Base-by-base conservation (phyloP, 2,329 filamentous ascomycete species). In the Beauveria medogensis region DNA sequence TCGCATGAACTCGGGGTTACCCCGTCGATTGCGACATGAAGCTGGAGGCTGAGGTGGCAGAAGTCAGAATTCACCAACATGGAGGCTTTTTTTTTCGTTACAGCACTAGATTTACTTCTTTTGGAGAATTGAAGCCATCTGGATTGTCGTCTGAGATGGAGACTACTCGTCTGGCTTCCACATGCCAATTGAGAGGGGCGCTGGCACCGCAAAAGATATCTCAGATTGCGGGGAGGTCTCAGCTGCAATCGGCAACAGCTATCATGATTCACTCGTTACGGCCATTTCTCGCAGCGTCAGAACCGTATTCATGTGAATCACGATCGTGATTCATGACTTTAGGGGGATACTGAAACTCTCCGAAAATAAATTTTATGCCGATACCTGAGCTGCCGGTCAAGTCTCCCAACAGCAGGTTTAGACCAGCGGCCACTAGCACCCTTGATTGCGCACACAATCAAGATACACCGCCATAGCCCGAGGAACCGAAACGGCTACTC, bases 141-240 rank as follows among this genome's bases (percentile, higher is more conserved):
- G 47, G 26, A 30, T 34, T 22, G 18, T 28, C 28, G 34, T 5
- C 34, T 37, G 5, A 22, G 18, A 16, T 37, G 34, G 26, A 16
- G 34, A 9, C 22, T 26, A 54, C 34, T 37, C 34, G 14, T 37
- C 5, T 37, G 37, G 34, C 34, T 41, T 26, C 51, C 34, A 10
- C 50, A 41, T n/a, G 34, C 51, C 20, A 12, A 16, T 8, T n/a
- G 34, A 22, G 48, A 52, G 48, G 28, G 48, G 48, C 26, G 48
- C 48, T 37, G 34, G 34, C 28, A 28, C 20, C 20, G 24, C 22
- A 16, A 30, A 44, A 44, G 53, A 55, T 14, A 57, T 48, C 55
- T 48, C 26, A 48, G 55, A 57, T 57, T 57, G 55, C 28, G 43
- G 43, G 55, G 55, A 48, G 8, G 28, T 16, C 28, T 57, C 48